Conservation (phyloP, 768 basidiomycete species). For the Suillus variegatus region DNA sequence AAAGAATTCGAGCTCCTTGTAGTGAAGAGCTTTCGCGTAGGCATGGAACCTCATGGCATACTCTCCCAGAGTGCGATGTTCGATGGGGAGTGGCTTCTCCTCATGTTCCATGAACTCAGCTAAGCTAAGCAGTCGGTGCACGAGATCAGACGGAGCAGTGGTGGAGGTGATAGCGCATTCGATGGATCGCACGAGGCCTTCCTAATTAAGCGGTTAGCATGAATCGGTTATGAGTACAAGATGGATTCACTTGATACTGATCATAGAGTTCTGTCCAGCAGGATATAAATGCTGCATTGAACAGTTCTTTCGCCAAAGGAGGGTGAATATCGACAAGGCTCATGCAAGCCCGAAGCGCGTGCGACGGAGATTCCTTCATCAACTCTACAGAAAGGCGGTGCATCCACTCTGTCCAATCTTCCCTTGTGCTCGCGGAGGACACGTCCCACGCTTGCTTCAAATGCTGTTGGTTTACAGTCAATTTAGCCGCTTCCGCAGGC, state of each 20-base stretch:
- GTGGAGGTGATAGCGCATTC: slow-evolving; percentile 81
- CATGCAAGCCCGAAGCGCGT: slow-evolving; percentile 97
- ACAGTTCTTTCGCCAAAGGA: slow-evolving; percentile 90
- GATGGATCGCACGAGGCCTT: slow-evolving; percentile 90
- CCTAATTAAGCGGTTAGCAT: slow-evolving; percentile 48
- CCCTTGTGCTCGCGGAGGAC: slow-evolving; percentile 68
- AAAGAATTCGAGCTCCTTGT: slow-evolving; percentile 97
- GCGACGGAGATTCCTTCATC: slow-evolving; percentile 97
- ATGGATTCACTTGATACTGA: slow-evolving; percentile 77
- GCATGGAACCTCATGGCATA: slow-evolving; percentile 93
- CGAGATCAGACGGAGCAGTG: slow-evolving; percentile 81
- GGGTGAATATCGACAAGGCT: slow-evolving; percentile 89
- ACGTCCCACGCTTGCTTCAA: slow-evolving; percentile 97
- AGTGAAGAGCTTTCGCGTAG: slow-evolving; percentile 96
- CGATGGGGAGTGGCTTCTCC: slow-evolving; percentile 92
- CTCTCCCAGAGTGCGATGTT: slow-evolving; percentile 89
- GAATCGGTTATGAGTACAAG: background rate
- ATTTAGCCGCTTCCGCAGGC: slow-evolving; percentile 82
- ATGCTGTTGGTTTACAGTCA: slow-evolving; percentile 95
- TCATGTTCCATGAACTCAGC: slow-evolving; percentile 99
- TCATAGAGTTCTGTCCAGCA: slow-evolving; percentile 98
- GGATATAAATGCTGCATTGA: slow-evolving; percentile 97
- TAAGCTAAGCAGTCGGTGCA: slow-evolving; percentile 87
- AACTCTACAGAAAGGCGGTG: slow-evolving; percentile 90
- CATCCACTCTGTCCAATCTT: slow-evolving; percentile 97